These are phyloP conservation scores for Mycena sp. DNA, from an alignment of 1,284 basidiomycete genomes.

Conservation along the genomic window DNA sequence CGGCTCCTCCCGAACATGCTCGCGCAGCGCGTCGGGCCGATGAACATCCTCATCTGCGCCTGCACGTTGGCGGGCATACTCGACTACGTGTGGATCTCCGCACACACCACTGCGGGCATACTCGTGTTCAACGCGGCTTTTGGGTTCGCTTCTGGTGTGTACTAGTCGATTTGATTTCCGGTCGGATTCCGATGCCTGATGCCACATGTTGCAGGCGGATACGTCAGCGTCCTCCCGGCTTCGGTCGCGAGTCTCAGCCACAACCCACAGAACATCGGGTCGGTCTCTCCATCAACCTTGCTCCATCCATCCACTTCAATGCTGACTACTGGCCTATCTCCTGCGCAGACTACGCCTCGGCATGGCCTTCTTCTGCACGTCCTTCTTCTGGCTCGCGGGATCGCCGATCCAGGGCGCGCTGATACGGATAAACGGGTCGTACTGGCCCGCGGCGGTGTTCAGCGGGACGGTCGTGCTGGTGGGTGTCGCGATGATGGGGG, in stretches of 20 bases:
- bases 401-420: constrained; percentile 33
- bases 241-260: constrained; percentile 20
- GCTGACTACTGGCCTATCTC: too few species aligned
- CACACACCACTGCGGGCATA: constrained; percentile 24
- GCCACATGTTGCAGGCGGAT: constrained; percentile 18
- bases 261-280: constrained; percentile 30
- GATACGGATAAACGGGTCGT: constrained; percentile 23
- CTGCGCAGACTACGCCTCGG: constrained; percentile 27
- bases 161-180: neutral
- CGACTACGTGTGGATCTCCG: constrained; percentile 26
- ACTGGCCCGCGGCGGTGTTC: constrained; percentile 30
- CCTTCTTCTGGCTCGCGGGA: constrained; percentile 34
- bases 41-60: constrained; percentile 26
- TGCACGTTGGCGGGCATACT: constrained; percentile 21
- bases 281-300: neutral
- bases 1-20: constrained; percentile 28
- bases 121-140: constrained; percentile 30
- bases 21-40: constrained; percentile 27
- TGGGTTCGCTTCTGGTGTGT: constrained; percentile 32
- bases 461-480: constrained; percentile 26
- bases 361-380: constrained; percentile 32
- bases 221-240: constrained; percentile 28
- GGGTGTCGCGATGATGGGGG: constrained; percentile 28
- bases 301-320: neutral
- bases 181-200: neutral